phyloP scores from a whole-genome alignment of 352 stramenopile species.

The Globisporangium sylvaticum region DNA sequence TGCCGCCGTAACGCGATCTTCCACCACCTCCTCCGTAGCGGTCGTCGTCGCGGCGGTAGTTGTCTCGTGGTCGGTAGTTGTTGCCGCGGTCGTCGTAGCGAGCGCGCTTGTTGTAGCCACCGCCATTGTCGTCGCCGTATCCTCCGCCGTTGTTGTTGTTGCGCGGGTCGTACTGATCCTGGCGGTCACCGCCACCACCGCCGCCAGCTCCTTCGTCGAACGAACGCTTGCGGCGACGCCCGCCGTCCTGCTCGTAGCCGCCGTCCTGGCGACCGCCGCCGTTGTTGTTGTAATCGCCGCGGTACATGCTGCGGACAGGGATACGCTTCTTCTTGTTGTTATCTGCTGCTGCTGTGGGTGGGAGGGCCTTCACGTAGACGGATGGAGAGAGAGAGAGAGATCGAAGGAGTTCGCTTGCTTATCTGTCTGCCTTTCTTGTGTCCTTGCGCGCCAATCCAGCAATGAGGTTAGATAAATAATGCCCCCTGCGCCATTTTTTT shows the following conservation, averaged over 20 bases:
- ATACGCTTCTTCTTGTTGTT: neutral
- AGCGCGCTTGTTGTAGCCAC: slow-evolving; percentile 52
- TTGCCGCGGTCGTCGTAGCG: slow-evolving; percentile 39
- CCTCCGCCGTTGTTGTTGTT: slow-evolving; percentile 20
- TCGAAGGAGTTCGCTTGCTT: neutral
- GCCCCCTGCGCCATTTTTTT: neutral
- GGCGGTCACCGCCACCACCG: slow-evolving; percentile 10
- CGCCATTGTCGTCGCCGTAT: slow-evolving; percentile 42
- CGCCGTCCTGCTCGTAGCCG: slow-evolving; percentile 18
- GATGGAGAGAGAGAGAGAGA: neutral
- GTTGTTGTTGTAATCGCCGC: slow-evolving; percentile 18
- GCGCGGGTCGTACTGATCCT: slow-evolving; percentile 16
- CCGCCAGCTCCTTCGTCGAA: slow-evolving; percentile 36
- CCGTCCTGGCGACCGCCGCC: slow-evolving; percentile 19
- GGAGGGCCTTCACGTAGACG: neutral
- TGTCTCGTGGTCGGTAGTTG: slow-evolving; percentile 24
- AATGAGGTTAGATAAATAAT: neutral
- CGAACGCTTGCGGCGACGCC: slow-evolving; percentile 54
- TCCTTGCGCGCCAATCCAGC: slow-evolving; percentile 5
- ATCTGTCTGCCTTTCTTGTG: neutral
- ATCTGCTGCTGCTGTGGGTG: neutral
- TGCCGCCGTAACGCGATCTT: slow-evolving; percentile 26
- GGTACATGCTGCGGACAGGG: slow-evolving; percentile 18
- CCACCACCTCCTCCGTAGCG: slow-evolving; percentile 24
- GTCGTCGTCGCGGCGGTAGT: slow-evolving; percentile 27